These are phyloP conservation scores for Linanthus parryae DNA, from an alignment of 148 eudicot genomes.

Conservation along the genomic window DNA sequence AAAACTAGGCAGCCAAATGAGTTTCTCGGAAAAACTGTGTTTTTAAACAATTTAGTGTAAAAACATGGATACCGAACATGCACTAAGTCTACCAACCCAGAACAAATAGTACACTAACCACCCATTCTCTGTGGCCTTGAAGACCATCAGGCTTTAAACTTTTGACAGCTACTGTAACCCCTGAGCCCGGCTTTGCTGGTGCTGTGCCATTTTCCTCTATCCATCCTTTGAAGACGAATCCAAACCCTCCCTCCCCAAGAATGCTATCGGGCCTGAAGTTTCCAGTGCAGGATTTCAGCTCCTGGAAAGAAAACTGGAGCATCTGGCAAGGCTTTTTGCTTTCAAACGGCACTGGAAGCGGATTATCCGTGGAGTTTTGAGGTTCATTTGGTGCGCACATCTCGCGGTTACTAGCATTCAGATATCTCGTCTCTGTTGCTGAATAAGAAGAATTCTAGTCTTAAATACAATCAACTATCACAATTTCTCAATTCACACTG, in stretches of 20 bases:
- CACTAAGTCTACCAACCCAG: no score
- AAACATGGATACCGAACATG: no score
- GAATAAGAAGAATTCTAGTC: slow-evolving; percentile 13
- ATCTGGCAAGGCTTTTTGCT: slow-evolving; percentile 45
- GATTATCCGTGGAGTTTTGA: slow-evolving; percentile 43
- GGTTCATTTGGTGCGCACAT: slow-evolving; percentile 78
- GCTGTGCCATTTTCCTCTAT: slow-evolving; percentile 88
- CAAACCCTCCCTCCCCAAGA: slow-evolving; percentile 97
- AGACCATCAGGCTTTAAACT: slow-evolving; percentile 93
- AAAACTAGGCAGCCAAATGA: no score
- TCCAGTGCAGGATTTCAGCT: slow-evolving; percentile 89
- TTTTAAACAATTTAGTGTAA: no score
- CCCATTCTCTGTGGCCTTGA: slow-evolving; percentile 99
- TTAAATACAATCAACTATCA: not conserved
- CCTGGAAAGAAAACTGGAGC: slow-evolving; percentile 70
- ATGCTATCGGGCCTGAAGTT: slow-evolving; percentile 97
- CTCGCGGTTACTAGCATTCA: slow-evolving; percentile 93
- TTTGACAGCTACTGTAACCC: slow-evolving; percentile 91
- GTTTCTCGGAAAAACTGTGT: no score
- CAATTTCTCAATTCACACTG: not conserved
- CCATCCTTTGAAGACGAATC: slow-evolving; percentile 96
- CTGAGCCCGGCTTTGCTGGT: slow-evolving; percentile 93
- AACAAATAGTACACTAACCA: slow-evolving; percentile 61
- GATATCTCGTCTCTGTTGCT: slow-evolving; percentile 88
- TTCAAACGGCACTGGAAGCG: slow-evolving; percentile 33